Conservation (phyloP, 768 basidiomycete species). For the Serendipita sp. region DNA sequence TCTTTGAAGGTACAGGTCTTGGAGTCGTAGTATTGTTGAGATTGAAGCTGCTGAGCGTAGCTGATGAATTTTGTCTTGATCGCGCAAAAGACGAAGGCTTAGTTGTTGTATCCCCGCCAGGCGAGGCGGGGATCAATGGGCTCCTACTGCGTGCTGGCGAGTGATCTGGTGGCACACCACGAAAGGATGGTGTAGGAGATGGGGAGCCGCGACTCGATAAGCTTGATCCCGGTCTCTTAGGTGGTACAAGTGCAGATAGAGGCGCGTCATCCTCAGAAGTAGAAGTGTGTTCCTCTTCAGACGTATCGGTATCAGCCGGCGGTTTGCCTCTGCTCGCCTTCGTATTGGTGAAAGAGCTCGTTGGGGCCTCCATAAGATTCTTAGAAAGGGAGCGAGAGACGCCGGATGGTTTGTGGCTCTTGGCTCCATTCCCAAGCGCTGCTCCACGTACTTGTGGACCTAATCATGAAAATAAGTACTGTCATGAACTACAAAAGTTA, state of each 20-base stretch:
- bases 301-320: constrained; percentile 23
- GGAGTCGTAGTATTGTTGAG: no score
- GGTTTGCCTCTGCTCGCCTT: constrained; percentile 11
- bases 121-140: no score
- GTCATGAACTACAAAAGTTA: not conserved
- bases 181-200: constrained; percentile 10
- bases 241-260: constrained; percentile 42
- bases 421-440: not conserved
- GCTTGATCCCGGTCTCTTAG: constrained; percentile 52
- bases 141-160: no score
- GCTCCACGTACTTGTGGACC: not conserved
- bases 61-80: no score
- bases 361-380: not conserved
- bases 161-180: not conserved
- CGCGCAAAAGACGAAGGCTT: no score
- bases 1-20: no score
- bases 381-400: not conserved
- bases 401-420: not conserved
- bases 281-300: constrained; percentile 21
- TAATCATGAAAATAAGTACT: not conserved
- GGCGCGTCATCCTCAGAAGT: constrained; percentile 41
- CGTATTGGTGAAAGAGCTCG: not conserved
- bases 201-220: constrained; percentile 22
- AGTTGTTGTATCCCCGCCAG: no score
- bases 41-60: no score